Base-by-base conservation (phyloP, 2,329 filamentous ascomycete species). In the Volutella citrinella region DNA sequence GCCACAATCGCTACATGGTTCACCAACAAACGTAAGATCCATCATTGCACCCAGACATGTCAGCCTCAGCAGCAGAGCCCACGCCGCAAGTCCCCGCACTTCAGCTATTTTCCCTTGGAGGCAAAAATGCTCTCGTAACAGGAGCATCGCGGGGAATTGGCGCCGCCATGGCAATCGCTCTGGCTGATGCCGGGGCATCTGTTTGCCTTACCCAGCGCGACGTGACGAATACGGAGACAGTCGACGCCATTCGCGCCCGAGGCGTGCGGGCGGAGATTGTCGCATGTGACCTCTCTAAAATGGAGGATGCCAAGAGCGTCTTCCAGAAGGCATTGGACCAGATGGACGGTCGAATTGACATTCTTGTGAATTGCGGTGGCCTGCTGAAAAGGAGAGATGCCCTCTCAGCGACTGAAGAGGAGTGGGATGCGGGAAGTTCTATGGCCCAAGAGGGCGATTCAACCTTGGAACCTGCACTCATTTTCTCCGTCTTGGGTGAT, bases 91-190 rank as follows among this genome's bases (percentile, higher is more conserved):
- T 42, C 10, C 35, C 35, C 4, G 26, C 36, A 12, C 36, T 39
- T 11, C 17, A 36, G 18, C 32, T 42, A 11, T 42, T 42, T 33
- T 39, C 36, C 0, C 25, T 39, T 6, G 11, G 24, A 25, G 39
- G 39, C 15, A 42, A 39, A 20, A 38, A 42, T 25, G 36, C 39
- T 1, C 26, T 42, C 9, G 14, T 42, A 19, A 39, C 36, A 2
- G 36, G 39, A 20, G 39, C 32, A 7, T 32, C 32, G 4, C 25
- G 36, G 17, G 36, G 39, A 4, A 42, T 39, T 12, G 36, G 36
- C 13, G 32, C 31, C 10, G 26, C 36, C 0, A 42, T 36, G 32
- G 36, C 40, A 6, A 18, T 30, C 6, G 32, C 32, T 6, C 26
- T 42, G 1, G 32, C 36, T 22, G 36, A 42, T 5, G 40, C 32